Evolutionary conservation across 192 early-diverging fungal genomes (phyloP).

Genomic region (Diversispora epigaea): DNA sequence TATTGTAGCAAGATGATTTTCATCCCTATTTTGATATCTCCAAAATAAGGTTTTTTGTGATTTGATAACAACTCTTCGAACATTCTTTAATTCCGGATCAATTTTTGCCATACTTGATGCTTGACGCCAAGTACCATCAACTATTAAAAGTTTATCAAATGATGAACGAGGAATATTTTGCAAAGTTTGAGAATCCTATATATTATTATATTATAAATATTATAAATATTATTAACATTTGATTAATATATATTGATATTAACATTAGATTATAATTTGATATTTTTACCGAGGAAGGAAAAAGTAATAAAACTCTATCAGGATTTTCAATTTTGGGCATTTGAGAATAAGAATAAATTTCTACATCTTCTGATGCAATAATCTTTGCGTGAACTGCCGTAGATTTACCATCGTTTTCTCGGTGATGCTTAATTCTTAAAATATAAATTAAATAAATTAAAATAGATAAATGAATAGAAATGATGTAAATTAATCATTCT

Average conservation of each 20-base stretch:
- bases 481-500: neutral
- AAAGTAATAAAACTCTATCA: constrained; percentile 70
- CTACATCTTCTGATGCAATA: constrained; percentile 66
- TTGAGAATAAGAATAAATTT: constrained; percentile 55
- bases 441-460: no score
- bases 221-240: neutral
- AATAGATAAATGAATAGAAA: neutral
- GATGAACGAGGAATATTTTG: constrained; percentile 60
- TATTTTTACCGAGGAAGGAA: constrained; percentile 73
- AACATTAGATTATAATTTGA: neutral
- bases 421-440: constrained; percentile 70
- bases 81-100: constrained; percentile 43
- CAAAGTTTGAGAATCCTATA: constrained; percentile 66
- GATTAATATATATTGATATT: neutral
- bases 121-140: constrained; percentile 97
- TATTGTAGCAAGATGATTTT: constrained; percentile 83
- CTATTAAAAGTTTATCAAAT: constrained; percentile 79
- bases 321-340: constrained; percentile 64
- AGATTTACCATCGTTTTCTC: constrained; percentile 81
- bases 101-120: constrained; percentile 59
- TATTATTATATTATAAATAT: neutral
- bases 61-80: constrained; percentile 65
- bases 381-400: constrained; percentile 86
- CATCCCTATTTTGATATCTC: constrained; percentile 80
- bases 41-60: constrained; percentile 85